Percentiles rank a stretch among this genome's conserved stretches.
These are phyloP conservation scores for Malbranchea cinnamomea DNA, from an alignment of 2,329 filamentous ascomycete genomes.

Conservation along the genomic window DNA sequence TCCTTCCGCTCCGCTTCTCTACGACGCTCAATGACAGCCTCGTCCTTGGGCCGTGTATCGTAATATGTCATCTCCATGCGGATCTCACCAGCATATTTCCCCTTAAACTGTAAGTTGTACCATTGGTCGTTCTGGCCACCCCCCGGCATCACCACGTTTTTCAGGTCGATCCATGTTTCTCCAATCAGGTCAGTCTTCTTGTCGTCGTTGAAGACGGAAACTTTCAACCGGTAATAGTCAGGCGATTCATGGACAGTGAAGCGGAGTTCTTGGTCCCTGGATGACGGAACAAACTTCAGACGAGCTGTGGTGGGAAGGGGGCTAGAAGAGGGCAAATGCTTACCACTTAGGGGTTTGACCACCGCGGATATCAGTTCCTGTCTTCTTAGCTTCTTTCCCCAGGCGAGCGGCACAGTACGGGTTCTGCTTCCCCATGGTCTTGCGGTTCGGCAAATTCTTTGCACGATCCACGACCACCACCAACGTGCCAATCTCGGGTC, in stretches of 20 bases:
- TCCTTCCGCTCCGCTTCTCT: conserved; percentile 28
- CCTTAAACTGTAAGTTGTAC: conserved; percentile 74
- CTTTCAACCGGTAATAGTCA: conserved; percentile 89
- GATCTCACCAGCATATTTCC: conserved; percentile 92
- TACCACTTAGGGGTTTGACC: conserved; percentile 95
- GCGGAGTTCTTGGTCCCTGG: conserved; percentile 91
- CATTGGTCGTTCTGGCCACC: conserved; percentile 91
- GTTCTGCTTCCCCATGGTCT: conserved; percentile 97
- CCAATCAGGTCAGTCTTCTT: conserved; percentile 96
- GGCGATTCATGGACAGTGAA: conserved; percentile 93
- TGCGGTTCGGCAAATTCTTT: conserved; percentile 92
- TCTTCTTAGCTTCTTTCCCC: conserved; percentile 96
- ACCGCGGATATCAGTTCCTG: conserved; percentile 79
- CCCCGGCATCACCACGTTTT: conserved; percentile 63
- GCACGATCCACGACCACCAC: conserved; percentile 85
- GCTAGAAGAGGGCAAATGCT: conserved; percentile 15
- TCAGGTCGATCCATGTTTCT: conserved; percentile 78
- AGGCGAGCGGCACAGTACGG: conserved; percentile 88
- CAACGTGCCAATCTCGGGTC: conserved; percentile 82
- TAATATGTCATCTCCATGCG: conserved; percentile 94
- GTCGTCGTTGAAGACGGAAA: conserved; percentile 95
- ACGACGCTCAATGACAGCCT: conserved; percentile 41
- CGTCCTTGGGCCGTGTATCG: conserved; percentile 75
- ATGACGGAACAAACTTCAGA: conserved; percentile 4
- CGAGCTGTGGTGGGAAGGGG: no score